phyloP scores from a whole-genome alignment of 495 filamentous ascomycete species.

The Podospora fimiseda region DNA sequence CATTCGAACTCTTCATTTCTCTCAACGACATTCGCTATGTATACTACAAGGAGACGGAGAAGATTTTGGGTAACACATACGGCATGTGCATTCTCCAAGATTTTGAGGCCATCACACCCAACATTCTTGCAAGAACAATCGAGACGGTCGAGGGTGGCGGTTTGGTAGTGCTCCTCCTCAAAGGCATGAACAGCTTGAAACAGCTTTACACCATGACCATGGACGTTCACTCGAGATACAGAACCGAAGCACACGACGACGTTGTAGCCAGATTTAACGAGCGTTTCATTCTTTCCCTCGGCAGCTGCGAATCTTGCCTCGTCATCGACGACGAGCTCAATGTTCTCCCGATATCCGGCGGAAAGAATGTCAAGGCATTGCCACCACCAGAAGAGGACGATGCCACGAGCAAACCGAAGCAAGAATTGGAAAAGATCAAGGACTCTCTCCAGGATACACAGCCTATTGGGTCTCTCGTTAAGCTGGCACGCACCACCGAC shows the following conservation, averaged over 20 bases:
- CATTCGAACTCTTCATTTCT: conserved; percentile 96
- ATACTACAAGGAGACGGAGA: conserved; percentile 99
- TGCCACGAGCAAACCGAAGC: conserved; percentile 55
- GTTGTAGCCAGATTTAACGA: conserved; percentile 97
- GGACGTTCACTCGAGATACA: conserved; percentile 95
- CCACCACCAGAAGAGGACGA: conserved; percentile 67
- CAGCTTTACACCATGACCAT: conserved; percentile 96
- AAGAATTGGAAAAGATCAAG: conserved; percentile 81
- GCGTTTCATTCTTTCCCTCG: conserved; percentile 90
- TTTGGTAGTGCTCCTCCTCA: conserved; percentile 80
- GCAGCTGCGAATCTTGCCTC: conserved; percentile 87
- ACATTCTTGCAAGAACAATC: conserved; percentile 87
- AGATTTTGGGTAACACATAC: conserved; percentile 97
- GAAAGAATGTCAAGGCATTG: conserved; percentile 80
- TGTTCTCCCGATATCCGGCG: conserved; percentile 93
- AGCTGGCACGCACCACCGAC: conserved; percentile 81
- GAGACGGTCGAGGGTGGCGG: conserved; percentile 98
- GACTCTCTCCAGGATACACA: conserved; percentile 78
- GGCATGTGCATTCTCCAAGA: conserved; percentile 98
- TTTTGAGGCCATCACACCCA: conserved; percentile 96
- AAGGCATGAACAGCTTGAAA: conserved; percentile 95
- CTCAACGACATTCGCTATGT: conserved; percentile 96
- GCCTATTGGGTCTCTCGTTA: conserved; percentile 75
- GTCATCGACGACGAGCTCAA: conserved; percentile 98
- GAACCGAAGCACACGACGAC: conserved; percentile 94